Percentiles rank a stretch among this genome's conserved stretches.
phyloP scores from a whole-genome alignment of 345 rosid species.

The Reutealis trisperma region DNA sequence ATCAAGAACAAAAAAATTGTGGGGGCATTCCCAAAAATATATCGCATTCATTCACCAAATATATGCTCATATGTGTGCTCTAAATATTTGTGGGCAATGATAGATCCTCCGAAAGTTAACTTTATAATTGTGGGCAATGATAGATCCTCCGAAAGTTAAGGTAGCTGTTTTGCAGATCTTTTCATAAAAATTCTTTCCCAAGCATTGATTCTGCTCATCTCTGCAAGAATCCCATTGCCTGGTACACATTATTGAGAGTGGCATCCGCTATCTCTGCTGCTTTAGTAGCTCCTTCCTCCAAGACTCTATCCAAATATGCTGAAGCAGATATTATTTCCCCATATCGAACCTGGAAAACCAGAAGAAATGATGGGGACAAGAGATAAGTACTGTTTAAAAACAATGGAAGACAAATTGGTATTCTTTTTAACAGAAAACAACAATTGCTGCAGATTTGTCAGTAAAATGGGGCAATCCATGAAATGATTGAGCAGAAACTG shows the following conservation, averaged over 20 bases:
- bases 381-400: slow-evolving; percentile 1
- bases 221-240: slow-evolving; percentile 79
- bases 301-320: slow-evolving; percentile 57
- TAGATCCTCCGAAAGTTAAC: too few species aligned
- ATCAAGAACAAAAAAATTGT: slow-evolving; percentile 17
- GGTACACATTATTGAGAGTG: slow-evolving; percentile 60
- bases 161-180: slow-evolving; percentile 15
- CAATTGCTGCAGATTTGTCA: background rate
- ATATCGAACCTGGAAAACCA: slow-evolving; percentile 54
- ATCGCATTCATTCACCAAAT: slow-evolving; percentile 18
- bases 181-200: slow-evolving; percentile 9
- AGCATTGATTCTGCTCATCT: slow-evolving; percentile 34
- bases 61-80: slow-evolving; percentile 24
- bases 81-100: slow-evolving; percentile 28
- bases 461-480: slow-evolving; percentile 11
- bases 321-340: slow-evolving; percentile 67
- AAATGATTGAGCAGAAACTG: slow-evolving; percentile 6
- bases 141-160: slow-evolving; percentile 18
- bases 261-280: slow-evolving; percentile 65
- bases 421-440: slow-evolving; percentile 3
- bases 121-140: slow-evolving; percentile 25
- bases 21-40: slow-evolving; percentile 20
- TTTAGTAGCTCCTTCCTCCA: slow-evolving; percentile 62
- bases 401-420: slow-evolving; percentile 4
- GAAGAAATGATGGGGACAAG: slow-evolving; percentile 6